Conservation (phyloP, 2,329 filamentous ascomycete genomes). For the Fusarium sp. region DNA sequence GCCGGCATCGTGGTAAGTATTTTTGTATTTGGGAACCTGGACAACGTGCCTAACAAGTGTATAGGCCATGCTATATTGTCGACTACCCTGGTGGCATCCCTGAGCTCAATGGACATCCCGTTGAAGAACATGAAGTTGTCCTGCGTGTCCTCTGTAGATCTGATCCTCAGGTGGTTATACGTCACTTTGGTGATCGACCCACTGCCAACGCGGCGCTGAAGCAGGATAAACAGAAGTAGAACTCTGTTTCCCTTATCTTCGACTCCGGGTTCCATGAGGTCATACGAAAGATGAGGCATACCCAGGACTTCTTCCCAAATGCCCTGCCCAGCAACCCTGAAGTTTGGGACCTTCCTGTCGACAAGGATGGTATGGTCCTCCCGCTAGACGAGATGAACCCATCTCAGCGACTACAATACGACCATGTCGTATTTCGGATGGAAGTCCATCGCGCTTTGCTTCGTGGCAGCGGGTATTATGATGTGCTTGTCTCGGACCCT, state of each 20-base stretch:
- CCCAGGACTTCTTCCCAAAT: neutral
- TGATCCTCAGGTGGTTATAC: neutral
- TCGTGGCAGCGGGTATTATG: conserved; percentile 27
- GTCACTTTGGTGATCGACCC: neutral
- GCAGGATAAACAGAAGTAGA: conserved; percentile 6
- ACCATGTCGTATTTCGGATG: conserved; percentile 6
- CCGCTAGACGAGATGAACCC: neutral
- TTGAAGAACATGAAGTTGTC: neutral
- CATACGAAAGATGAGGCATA: conserved; percentile 8
- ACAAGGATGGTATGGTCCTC: neutral
- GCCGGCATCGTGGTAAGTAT: neutral
- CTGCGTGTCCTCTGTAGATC: neutral
- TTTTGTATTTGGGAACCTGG: too few relatives aligned
- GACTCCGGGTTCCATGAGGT: neutral
- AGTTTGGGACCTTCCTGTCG: neutral
- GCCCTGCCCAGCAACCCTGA: conserved; percentile 1
- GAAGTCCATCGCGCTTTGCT: conserved; percentile 28
- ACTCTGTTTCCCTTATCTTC: conserved; percentile 11
- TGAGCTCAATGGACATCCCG: neutral
- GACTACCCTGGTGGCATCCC: fast-evolving
- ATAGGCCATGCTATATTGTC: neutral
- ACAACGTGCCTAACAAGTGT: neutral
- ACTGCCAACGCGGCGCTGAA: neutral
- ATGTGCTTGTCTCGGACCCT: neutral
- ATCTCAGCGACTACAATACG: neutral